Evolutionary conservation across 2,329 filamentous ascomycete species (phyloP).

Genomic region (Paraphaeosphaeria minitans): DNA sequence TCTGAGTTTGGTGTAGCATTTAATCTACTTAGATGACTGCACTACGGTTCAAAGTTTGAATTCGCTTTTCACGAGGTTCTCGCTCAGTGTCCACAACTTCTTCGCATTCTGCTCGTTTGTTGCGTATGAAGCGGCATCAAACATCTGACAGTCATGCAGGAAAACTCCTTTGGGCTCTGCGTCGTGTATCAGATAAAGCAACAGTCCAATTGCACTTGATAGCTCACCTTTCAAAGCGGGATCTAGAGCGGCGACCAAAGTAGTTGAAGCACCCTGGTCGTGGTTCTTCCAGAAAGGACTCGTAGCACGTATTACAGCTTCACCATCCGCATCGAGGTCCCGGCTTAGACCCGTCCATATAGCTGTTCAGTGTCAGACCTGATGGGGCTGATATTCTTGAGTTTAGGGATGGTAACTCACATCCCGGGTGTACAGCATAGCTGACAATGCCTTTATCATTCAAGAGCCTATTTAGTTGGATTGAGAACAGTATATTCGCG

Average conservation of each 20-base stretch:
- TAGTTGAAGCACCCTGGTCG: conserved; percentile 40
- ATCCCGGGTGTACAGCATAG: conserved; percentile 42
- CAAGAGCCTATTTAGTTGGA: conserved; percentile 28
- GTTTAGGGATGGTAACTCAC: conserved; percentile 21
- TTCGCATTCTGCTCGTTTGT: conserved; percentile 32
- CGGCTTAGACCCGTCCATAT: conserved; percentile 38
- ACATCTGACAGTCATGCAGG: conserved; percentile 36
- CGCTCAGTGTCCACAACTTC: conserved; percentile 38
- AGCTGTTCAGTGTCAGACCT: conserved; percentile 20
- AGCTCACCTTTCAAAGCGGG: conserved; percentile 30
- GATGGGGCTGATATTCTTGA: background rate
- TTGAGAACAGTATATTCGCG: conserved; percentile 39
- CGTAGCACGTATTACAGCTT: conserved; percentile 31
- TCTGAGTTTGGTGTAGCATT: no score
- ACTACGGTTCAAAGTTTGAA: conserved; percentile 27
- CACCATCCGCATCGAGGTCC: conserved; percentile 34
- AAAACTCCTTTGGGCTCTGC: conserved; percentile 31
- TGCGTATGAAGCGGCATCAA: conserved; percentile 32
- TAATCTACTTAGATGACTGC: no score
- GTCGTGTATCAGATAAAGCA: background rate
- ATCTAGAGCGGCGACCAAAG: conserved; percentile 40
- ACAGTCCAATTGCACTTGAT: background rate
- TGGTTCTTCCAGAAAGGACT: conserved; percentile 41
- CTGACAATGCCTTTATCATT: conserved; percentile 29
- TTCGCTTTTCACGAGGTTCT: conserved; percentile 30